Evolutionary conservation across 768 basidiomycete species (phyloP), one percentile per base, ranked within the genome.

Genomic region (Tubosaeta brunneosetosa): DNA sequence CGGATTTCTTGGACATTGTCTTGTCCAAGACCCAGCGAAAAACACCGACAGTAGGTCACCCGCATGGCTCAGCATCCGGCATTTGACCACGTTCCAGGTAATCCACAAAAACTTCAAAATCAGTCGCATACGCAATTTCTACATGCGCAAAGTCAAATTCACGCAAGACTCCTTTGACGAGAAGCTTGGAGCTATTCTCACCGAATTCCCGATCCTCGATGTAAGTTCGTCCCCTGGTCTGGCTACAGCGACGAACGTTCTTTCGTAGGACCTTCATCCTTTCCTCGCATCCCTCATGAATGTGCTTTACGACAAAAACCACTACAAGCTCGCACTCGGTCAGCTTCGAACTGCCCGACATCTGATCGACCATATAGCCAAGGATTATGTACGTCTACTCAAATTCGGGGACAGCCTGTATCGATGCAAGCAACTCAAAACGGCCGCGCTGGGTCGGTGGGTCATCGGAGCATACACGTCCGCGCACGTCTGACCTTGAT

Each of bases 101-200:
- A 97, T 98, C 68, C 97, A 97, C 74, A 97, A 97, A 79, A 97
- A 97, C 78, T 97, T 97, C 79, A 97, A 99, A 77, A 99, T 99
- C 71, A 94, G 92, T 60, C 88, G 95, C 61, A 98, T 98, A 74
- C 84, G 95, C 56, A 92, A 93, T 64, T 93, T 93, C 66, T 97
- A 99, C 72, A 97, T 98, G 95, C 85, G 95, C 69, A 99, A 99
- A 72, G 95, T 99, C 74, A 98, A 95, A 72, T 98, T 97, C 70
- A 94, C 94, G 3, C 94, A 97, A 70, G 94, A 97, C 66, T 79
- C 89, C 14, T 97, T 98, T 60, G 94, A 97, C 55, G 94, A 97
- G 73, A 94, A 97, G 68, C 81, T 99, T 29, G 85, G 85, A 50
- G 87, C 85, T 32, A 99, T 99, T 67, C 76, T 99, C 65, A 81